A percentile compares a stretch with the other conserved stretches of the same genome.
Conservation (phyloP, 345 rosid genomes). For the Hibiscus mutabilis region DNA sequence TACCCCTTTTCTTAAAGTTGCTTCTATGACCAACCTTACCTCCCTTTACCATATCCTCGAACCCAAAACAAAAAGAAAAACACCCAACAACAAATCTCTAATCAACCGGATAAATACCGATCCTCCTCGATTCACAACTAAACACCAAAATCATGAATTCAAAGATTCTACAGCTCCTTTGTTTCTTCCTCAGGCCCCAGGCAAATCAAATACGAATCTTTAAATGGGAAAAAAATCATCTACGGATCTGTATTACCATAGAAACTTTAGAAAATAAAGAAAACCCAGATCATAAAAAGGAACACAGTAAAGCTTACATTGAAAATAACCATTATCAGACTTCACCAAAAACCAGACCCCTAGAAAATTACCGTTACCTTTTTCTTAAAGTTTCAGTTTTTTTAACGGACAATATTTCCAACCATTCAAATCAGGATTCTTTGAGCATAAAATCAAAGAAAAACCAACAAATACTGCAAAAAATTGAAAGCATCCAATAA, state of each 20-base stretch:
- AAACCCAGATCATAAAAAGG: conserved; percentile 26
- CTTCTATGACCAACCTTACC: conserved; percentile 47
- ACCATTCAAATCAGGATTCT: conserved; percentile 10
- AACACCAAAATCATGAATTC: conserved; percentile 13
- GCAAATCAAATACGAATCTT: conserved; percentile 29
- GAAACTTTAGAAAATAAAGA: conserved; percentile 17
- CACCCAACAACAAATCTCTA: conserved; percentile 25
- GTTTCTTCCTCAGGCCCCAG: conserved; percentile 25
- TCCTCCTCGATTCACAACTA: conserved; percentile 15
- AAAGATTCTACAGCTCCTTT: conserved; percentile 13
- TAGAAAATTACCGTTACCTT: conserved; percentile 20
- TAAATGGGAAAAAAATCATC: background rate
- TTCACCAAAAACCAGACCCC: background rate
- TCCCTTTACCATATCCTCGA: conserved; percentile 62
- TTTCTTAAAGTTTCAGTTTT: conserved; percentile 9
- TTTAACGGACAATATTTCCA: background rate
- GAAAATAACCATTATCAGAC: background rate
- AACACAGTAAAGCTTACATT: background rate
- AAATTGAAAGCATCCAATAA: background rate
- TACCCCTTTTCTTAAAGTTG: conserved; percentile 36
- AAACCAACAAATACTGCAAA: background rate
- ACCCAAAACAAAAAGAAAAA: conserved; percentile 15
- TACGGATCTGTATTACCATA: conserved; percentile 22
- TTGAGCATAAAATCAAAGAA: background rate
- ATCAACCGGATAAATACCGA: conserved; percentile 20